Conservation (phyloP, 73 alveolate genomes). For the Paramecium octaurelia region DNA sequence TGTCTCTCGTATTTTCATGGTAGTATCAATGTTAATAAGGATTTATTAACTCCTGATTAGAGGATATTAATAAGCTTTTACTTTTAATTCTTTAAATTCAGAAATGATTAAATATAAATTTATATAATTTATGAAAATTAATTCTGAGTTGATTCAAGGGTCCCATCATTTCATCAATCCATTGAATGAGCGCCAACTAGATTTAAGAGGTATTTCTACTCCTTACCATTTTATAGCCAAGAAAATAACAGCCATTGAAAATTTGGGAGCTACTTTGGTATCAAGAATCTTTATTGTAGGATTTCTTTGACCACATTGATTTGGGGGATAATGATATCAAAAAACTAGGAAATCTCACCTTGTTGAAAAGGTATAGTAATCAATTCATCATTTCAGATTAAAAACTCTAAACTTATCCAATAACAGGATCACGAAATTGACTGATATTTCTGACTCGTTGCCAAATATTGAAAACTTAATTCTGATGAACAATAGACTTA, state of each 20-base stretch:
- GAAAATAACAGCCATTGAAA: constrained; percentile 55
- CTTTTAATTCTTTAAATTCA: neutral
- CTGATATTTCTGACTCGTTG: constrained; percentile 52
- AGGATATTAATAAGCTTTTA: neutral
- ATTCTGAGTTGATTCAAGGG: constrained; percentile 54
- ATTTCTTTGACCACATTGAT: constrained; percentile 57
- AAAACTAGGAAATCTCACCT: constrained; percentile 49
- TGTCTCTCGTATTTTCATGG: neutral
- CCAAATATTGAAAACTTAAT: constrained; percentile 40
- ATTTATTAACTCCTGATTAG: neutral
- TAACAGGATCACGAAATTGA: constrained; percentile 30
- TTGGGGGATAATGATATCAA: constrained; percentile 58
- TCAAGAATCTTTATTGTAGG: constrained; percentile 31
- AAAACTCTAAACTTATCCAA: constrained; percentile 42
- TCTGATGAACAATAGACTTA: constrained; percentile 48
- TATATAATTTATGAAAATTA: constrained; percentile 46
- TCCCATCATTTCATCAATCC: constrained; percentile 56
- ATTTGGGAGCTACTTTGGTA: constrained; percentile 63
- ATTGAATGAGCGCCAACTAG: constrained; percentile 56
- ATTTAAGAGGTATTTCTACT: constrained; percentile 41
- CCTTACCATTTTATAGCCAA: neutral
- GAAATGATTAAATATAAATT: neutral
- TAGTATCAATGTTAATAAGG: too few relatives aligned
- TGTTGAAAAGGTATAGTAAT: constrained; percentile 27
- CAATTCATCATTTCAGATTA: neutral